Conservation (phyloP, 805 yeast species). For the Yarrowia sp. region DNA sequence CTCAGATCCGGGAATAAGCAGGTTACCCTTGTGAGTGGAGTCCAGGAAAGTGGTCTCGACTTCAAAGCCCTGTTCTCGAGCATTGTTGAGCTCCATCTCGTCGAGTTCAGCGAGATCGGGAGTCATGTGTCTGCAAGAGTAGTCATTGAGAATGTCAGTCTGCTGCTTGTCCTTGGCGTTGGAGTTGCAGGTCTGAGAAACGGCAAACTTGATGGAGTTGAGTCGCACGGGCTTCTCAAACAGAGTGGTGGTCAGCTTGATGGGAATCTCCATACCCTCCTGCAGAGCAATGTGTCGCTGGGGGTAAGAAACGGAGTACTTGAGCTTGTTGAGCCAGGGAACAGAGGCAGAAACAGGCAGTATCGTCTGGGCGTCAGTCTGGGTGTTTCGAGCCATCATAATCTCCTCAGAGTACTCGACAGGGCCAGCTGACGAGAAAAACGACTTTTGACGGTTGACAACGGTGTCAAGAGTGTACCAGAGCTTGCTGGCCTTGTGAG, state of each 20-base stretch:
- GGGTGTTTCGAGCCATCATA: slow-evolving; percentile 13
- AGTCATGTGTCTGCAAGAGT: slow-evolving; percentile 6
- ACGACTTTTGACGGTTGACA: background rate
- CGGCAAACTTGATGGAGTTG: slow-evolving; percentile 16
- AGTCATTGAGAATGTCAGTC: background rate
- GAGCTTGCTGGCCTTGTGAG: slow-evolving; percentile 5
- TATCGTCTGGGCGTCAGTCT: slow-evolving; percentile 10
- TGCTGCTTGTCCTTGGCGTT: slow-evolving; percentile 10
- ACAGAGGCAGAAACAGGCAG: slow-evolving; percentile 19
- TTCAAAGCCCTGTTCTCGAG: slow-evolving; percentile 12
- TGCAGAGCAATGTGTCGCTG: slow-evolving; percentile 8
- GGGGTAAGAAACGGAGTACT: slow-evolving; percentile 16
- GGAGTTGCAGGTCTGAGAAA: slow-evolving; percentile 15
- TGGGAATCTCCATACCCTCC: slow-evolving; percentile 14
- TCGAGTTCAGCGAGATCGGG: slow-evolving; percentile 12
- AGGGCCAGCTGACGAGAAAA: background rate
- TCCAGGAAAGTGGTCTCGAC: slow-evolving; percentile 20
- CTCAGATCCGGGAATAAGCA: slow-evolving; percentile 14
- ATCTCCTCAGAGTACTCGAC: slow-evolving; percentile 17
- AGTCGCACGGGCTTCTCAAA: slow-evolving; percentile 20
- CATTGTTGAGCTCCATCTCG: slow-evolving; percentile 14
- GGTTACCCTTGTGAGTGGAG: slow-evolving; percentile 7
- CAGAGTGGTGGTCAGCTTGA: slow-evolving; percentile 9
- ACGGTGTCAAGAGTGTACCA: slow-evolving; percentile 22
- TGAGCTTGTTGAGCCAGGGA: slow-evolving; percentile 19